Conservation (phyloP, 192 early-diverging fungal genomes). For the Coemansia sp. region DNA sequence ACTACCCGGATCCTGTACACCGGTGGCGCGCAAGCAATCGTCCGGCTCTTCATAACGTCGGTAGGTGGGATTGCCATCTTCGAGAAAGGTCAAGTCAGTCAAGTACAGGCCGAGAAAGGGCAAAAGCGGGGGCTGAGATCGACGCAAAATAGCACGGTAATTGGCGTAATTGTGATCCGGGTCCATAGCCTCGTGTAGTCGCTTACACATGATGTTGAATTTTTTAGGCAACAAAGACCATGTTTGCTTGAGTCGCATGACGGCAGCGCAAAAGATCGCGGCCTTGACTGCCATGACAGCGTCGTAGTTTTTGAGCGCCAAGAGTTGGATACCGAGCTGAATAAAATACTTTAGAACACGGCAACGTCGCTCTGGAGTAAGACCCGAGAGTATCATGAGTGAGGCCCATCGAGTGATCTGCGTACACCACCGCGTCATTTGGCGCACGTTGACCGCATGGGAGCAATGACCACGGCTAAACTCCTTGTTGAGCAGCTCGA, state of each 20-base stretch:
- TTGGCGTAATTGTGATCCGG: slow-evolving; percentile 68
- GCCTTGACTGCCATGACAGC: slow-evolving; percentile 79
- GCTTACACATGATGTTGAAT: slow-evolving; percentile 65
- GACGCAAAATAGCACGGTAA: slow-evolving; percentile 54
- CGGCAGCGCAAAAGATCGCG: slow-evolving; percentile 71
- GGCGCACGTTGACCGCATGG: slow-evolving; percentile 67
- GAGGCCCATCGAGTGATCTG: slow-evolving; percentile 81
- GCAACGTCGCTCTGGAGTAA: slow-evolving; percentile 70
- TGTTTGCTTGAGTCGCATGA: slow-evolving; percentile 71
- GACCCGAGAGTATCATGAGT: slow-evolving; percentile 70
- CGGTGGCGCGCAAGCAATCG: slow-evolving; percentile 1
- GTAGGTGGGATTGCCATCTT: slow-evolving; percentile 80
- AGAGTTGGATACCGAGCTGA: slow-evolving; percentile 65
- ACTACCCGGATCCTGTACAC: background rate
- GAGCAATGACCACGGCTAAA: slow-evolving; percentile 58
- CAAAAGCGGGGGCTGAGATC: slow-evolving; percentile 65
- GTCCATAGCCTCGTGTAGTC: slow-evolving; percentile 62
- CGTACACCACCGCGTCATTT: slow-evolving; percentile 71
- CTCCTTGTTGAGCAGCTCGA: slow-evolving; percentile 74
- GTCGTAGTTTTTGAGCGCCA: slow-evolving; percentile 69
- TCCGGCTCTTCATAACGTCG: slow-evolving; percentile 41
- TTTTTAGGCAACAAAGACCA: slow-evolving; percentile 70
- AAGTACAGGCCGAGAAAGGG: slow-evolving; percentile 83
- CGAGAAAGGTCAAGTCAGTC: slow-evolving; percentile 82
- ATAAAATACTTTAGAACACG: slow-evolving; percentile 77